Evolutionary conservation across 2,329 filamentous ascomycete genomes (phyloP), one percentile per base, ranked within the genome.

Genomic region (Colletotrichum horii): DNA sequence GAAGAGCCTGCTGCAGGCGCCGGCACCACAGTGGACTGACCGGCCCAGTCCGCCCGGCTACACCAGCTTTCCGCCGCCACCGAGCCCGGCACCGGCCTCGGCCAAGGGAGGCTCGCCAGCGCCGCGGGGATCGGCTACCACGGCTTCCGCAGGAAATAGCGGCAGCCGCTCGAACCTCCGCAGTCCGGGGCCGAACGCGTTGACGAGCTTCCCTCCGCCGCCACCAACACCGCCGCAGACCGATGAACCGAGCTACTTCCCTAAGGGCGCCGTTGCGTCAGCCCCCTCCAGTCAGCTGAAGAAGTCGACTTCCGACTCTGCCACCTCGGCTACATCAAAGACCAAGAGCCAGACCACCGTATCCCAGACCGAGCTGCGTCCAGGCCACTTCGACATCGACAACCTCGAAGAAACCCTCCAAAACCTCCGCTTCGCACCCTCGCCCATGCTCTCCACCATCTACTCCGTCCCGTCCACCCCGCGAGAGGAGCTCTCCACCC

Each of bases 381-480:
- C 70, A 15, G 73, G 70, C 6, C 43, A 60, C 8, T 48, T 75
- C 24, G 58, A 73, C n/a, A 64, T 75, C 4, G 73, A 75, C 56
- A 75, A 75, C 73, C 70, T 75, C 22, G 58, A 73, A 69, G 64
- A 75, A 11, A 73, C 70, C 1, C 73, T 75, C 9, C 64, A 73
- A 8, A 75, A 73, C 73, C 62, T 75, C 28, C 73, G 73, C 58
- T 75, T 75, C 43, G 73, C 73, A 12, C 70, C 73, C 48, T 75
- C 73, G n/a, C 73, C 73, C 24, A 75, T 75, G 70, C 64, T 75
- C 22, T 75, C 73, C 8, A 75, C 73, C 38, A 75, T 75, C 58
- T 75, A 75, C 48, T 75, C 73, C 14, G 64, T 43, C 32, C 73
- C 73, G 7, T 73, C 73, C 6, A 75, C 73, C 5, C 73, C 73